Percentiles rank a stretch among this genome's conserved stretches.
Evolutionary conservation across 768 basidiomycete species (phyloP).

Genomic region (Ramaria rubella): DNA sequence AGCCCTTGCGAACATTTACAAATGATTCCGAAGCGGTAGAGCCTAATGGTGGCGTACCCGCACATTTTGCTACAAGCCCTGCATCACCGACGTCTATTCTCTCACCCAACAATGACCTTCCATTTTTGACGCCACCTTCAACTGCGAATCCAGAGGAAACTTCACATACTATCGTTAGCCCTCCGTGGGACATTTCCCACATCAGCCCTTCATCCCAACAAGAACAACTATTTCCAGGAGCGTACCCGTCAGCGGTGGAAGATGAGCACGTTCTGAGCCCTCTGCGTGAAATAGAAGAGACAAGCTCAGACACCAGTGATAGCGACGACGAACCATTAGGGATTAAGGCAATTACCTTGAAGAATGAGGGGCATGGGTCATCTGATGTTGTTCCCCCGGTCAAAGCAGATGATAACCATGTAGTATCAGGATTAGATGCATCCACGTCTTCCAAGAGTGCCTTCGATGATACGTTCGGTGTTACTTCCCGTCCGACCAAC

Average conservation of each 20-base stretch:
- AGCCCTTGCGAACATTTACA: not conserved
- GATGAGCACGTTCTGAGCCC: slow-evolving; percentile 47
- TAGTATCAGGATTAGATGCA: not conserved
- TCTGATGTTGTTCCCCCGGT: not conserved
- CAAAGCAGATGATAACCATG: not conserved
- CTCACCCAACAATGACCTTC: not conserved
- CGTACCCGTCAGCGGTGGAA: slow-evolving; percentile 1
- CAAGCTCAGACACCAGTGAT: slow-evolving; percentile 47
- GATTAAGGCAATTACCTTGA: not conserved
- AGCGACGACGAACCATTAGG: slow-evolving; percentile 37
- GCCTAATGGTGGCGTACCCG: not conserved
- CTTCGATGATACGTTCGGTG: not conserved
- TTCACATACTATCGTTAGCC: too few species aligned
- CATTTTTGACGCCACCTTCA: not conserved
- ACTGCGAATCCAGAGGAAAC: not conserved
- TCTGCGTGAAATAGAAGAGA: slow-evolving; percentile 51
- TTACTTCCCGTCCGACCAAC: not conserved
- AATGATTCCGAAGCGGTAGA: not conserved
- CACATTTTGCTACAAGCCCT: not conserved
- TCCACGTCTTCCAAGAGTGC: not conserved
- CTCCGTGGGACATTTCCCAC: too few species aligned
- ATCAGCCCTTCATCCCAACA: slow-evolving; percentile 11
- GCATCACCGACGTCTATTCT: not conserved
- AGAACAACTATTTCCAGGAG: slow-evolving; percentile 6
- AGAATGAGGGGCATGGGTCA: not conserved